Conservation (phyloP, 306 rosid genomes). For the Malus fusca region DNA sequence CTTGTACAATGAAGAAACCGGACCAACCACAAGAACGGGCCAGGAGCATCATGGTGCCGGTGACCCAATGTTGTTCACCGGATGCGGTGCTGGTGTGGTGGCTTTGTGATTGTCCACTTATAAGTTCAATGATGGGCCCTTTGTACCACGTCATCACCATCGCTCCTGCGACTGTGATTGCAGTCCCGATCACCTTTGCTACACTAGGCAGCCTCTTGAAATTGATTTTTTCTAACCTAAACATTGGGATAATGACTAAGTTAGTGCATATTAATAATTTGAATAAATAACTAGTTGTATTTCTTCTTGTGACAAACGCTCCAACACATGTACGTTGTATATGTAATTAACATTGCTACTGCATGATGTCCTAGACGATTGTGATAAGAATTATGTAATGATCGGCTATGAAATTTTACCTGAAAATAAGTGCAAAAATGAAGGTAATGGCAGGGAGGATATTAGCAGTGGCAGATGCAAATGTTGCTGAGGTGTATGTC, state of each 20-base stretch:
- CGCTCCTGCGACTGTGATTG: constrained; percentile 74
- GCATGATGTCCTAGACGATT: neutral
- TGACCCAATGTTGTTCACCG: constrained; percentile 57
- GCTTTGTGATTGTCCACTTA: constrained; percentile 10
- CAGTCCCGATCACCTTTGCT: constrained; percentile 78
- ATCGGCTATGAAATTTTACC: constrained; percentile 25
- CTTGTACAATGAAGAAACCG: constrained; percentile 83
- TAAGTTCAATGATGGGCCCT: constrained; percentile 57
- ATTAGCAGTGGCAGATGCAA: constrained; percentile 83
- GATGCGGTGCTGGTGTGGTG: constrained; percentile 21
- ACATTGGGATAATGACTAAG: neutral
- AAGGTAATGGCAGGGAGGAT: constrained; percentile 92
- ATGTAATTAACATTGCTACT: neutral
- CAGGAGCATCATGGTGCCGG: constrained; percentile 76
- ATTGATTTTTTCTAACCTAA: constrained; percentile 77
- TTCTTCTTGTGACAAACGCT: neutral
- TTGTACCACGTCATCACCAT: constrained; percentile 93
- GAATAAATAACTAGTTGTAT: neutral
- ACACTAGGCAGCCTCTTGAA: constrained; percentile 48
- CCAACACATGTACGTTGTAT: neutral
- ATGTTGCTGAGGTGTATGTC: constrained; percentile 82
- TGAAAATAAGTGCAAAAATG: constrained; percentile 71
- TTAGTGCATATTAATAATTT: neutral
- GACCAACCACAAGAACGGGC: constrained; percentile 84
- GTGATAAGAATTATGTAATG: neutral